Conservation (phyloP, 495 filamentous ascomycete genomes). For the Aspergillus steynii region DNA sequence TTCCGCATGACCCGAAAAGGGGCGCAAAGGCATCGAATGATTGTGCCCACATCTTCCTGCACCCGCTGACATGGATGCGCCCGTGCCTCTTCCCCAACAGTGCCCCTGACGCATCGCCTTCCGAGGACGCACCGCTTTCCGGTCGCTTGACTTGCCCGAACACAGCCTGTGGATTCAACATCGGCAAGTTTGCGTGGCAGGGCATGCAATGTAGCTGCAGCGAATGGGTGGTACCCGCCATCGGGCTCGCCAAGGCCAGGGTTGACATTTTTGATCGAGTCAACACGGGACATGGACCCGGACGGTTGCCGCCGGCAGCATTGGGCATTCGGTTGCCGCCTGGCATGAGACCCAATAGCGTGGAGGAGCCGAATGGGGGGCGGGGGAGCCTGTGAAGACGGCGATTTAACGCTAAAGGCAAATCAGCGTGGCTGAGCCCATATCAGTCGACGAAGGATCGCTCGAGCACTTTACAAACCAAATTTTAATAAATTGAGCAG, state of each 20-base stretch:
- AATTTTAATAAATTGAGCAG: neutral
- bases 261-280: constrained; percentile 61
- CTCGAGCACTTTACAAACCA: neutral
- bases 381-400: constrained; percentile 36
- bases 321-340: constrained; percentile 45
- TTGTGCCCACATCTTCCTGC: constrained; percentile 86
- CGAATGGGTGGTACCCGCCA: constrained; percentile 87
- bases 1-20: constrained; percentile 49
- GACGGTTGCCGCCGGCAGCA: constrained; percentile 23
- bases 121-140: constrained; percentile 65
- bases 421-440: neutral
- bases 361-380: constrained; percentile 21
- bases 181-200: constrained; percentile 95
- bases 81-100: constrained; percentile 57
- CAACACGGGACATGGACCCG: constrained; percentile 21
- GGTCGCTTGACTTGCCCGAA: constrained; percentile 84
- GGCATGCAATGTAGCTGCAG: constrained; percentile 91
- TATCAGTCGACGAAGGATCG: neutral
- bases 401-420: neutral
- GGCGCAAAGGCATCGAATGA: constrained; percentile 26
- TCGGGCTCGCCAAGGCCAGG: constrained; percentile 76
- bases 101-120: constrained; percentile 12
- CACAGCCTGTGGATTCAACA: constrained; percentile 68
- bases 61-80: constrained; percentile 93
- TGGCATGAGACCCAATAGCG: constrained; percentile 34